Percentiles rank a stretch among this genome's conserved stretches.
These are phyloP conservation scores for Trichoderma arundinaceum DNA, from an alignment of 2,329 filamentous ascomycete genomes.

Conservation along the genomic window DNA sequence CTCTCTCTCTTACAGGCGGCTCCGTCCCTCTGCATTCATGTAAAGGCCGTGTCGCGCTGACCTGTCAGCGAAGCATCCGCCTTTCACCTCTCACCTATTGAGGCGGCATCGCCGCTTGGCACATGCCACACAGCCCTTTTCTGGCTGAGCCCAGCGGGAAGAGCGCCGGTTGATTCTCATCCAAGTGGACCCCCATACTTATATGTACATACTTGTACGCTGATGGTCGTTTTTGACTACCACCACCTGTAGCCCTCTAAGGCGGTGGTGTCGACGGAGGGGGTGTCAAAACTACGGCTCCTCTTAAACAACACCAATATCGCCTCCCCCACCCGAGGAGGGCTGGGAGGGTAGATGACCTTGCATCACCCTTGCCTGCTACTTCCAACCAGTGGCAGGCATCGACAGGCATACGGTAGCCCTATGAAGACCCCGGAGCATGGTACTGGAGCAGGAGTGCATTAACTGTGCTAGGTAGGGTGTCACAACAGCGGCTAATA, in stretches of 20 bases:
- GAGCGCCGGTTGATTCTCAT: constrained; percentile 13
- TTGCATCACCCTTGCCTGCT: constrained; percentile 27
- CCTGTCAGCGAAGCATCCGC: constrained; percentile 28
- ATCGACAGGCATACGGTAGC: constrained; percentile 32
- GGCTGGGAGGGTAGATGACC: constrained; percentile 7
- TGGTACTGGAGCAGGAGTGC: constrained; percentile 23
- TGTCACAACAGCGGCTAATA: constrained; percentile 21
- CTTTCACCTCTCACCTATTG: constrained; percentile 6
- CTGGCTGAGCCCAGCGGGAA: constrained; percentile 24
- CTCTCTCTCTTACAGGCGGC: not conserved
- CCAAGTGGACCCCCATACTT: constrained; percentile 29
- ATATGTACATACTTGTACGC: constrained; percentile 25
- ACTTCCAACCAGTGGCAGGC: constrained; percentile 21
- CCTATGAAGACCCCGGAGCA: constrained; percentile 24
- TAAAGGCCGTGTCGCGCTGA: constrained; percentile 15
- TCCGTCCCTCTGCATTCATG: constrained; percentile 26
- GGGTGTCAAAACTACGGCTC: constrained; percentile 23
- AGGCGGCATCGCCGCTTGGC: constrained; percentile 27
- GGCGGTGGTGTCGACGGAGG: constrained; percentile 14
- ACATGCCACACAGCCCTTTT: constrained; percentile 28
- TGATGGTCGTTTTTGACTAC: not conserved
- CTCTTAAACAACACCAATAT: constrained; percentile 27
- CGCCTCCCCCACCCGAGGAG: constrained; percentile 19
- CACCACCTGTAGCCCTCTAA: constrained; percentile 4
- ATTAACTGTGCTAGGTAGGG: constrained; percentile 18